Base-by-base conservation (phyloP, 108 stramenopile genomes). In the Cyclotella choctawhatcheeana region DNA sequence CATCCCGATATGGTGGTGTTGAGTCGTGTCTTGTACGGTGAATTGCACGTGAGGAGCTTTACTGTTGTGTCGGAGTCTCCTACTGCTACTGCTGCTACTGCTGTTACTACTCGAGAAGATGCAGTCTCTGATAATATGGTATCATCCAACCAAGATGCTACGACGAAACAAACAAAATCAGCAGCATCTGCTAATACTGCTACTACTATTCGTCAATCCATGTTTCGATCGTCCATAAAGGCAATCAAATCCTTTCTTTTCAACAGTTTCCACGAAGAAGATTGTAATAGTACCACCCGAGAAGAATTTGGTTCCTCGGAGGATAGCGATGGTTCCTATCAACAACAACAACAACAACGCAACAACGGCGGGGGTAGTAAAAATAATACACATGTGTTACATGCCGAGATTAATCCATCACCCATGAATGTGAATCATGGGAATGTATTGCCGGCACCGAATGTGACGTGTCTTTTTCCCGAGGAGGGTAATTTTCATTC, bases 1-100 rank as follows among this genome's bases (percentile, higher is more conserved):
- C 97, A 98, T 74, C 97, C 97, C 5, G 78, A 84, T 45, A 98
- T 98, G 97, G 90, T 88, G 48, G 97, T 98, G 0, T 58, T 97
- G 18, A 90, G 86, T 31, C 83, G 93, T 45, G 84, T 98, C 6
- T 73, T 98, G 12, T 96, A 94, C 64, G 97, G 97, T 13, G 88
- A 89, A 52, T 51, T 98, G 54, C 59, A 83, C 70, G 89, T 95
- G 1, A 54, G 67, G 27, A 86, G 88, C 30, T 88, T 88, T 64
- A 93, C 95, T 86, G 73, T 96, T 31, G 58, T 85, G n/a, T 76
- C 77, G n/a, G n/a, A n/a, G n/a, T n/a, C n/a, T 59, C 5, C 27
- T 30, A 34, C 24, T 51, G 77, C 16, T 53, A 26, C 24, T 26
- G 35, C 26, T 26, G 31, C 24, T 66, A 27, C 45, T 66, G 10